Conservation (phyloP, 164 flowering plant genomes). For the Piper longum region DNA sequence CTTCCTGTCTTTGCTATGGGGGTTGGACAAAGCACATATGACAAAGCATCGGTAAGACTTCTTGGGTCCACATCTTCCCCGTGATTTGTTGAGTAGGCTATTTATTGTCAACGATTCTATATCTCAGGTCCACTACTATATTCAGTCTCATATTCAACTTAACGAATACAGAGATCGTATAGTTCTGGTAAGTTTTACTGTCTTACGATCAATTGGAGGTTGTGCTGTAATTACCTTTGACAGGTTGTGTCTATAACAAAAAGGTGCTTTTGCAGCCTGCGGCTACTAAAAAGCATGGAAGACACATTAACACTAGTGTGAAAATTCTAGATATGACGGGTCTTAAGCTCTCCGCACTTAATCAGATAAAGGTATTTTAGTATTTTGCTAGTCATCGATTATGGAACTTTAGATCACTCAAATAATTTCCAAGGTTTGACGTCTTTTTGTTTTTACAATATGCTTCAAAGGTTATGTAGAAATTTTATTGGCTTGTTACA, state of each 20-base stretch:
- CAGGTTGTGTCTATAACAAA: not conserved
- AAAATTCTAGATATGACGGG: slow-evolving; percentile 98
- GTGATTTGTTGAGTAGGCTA: not conserved
- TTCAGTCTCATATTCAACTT: slow-evolving; percentile 95
- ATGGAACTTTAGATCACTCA: too few species aligned
- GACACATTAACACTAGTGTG: slow-evolving; percentile 58
- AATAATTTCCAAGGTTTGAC: too few species aligned
- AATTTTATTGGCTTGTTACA: not conserved
- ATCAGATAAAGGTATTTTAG: slow-evolving; percentile 61
- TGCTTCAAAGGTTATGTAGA: not conserved
- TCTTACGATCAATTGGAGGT: not conserved
- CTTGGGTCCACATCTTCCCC: not conserved
- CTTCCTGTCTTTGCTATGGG: slow-evolving; percentile 88
- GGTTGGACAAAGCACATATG: slow-evolving; percentile 80
- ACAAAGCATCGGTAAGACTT: slow-evolving; percentile 85
- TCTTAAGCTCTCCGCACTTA: slow-evolving; percentile 74
- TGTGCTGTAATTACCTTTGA: not conserved
- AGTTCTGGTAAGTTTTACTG: slow-evolving; percentile 43
- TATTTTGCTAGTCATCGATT: too few species aligned
- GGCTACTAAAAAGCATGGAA: slow-evolving; percentile 56
- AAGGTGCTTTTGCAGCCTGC: slow-evolving; percentile 36
- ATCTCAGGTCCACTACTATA: slow-evolving; percentile 64
- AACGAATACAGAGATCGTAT: slow-evolving; percentile 96
- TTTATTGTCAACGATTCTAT: not conserved
- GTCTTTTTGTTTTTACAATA: too few species aligned